Base-by-base conservation (phyloP, 495 filamentous ascomycete species). In the Penicillium roqueforti region DNA sequence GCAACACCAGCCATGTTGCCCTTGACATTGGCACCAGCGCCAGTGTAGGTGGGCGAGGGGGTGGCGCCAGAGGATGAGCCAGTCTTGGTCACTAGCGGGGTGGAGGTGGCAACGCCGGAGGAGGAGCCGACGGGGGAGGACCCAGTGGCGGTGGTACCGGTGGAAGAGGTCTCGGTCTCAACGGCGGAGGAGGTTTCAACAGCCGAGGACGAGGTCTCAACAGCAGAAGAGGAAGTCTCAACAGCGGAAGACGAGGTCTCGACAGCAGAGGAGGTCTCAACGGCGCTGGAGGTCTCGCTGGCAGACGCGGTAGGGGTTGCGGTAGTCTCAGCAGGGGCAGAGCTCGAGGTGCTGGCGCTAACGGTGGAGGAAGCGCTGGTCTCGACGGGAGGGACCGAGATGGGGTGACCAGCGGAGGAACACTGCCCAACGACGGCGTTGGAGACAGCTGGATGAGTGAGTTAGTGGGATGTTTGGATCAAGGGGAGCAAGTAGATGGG, bases 321-420 rank as follows among this genome's bases (percentile, higher is more conserved):
- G 51, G 54, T 58, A 47, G 28, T 11, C 40, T 19, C 51, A 26
- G 29, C 8, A 44, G 52, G 55, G 10, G 9, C 28, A 1, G 28
- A 31, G 28, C 28, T 31, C 28, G 28, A 31, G 28, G 28, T 10
- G 10, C 28, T 31, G 28, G 28, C 10, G 28, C 9, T 29, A 3
- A 56, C 31, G 13, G 46, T 50, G 32, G 66, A 23, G 4, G 22
- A 23, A 2, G 22, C 22, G 22, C 22, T 53, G 36, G 68, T 69
- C 29, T 53, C 62, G 28, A 69, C 55, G 4, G 70, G 67, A 16
- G 72, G 68, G 4, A 77, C 47, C 20, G 60, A 57, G 58, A 77
- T 73, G 32, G 74, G 71, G 52, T 71, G 62, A 39, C 74, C 68
- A 26, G 56, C 71, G 23, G 62, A 41, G 10, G 66, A 68, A 57